Evolutionary conservation across 495 filamentous ascomycete species (phyloP).

Genomic region (Symbiotaphrina buchneri): DNA sequence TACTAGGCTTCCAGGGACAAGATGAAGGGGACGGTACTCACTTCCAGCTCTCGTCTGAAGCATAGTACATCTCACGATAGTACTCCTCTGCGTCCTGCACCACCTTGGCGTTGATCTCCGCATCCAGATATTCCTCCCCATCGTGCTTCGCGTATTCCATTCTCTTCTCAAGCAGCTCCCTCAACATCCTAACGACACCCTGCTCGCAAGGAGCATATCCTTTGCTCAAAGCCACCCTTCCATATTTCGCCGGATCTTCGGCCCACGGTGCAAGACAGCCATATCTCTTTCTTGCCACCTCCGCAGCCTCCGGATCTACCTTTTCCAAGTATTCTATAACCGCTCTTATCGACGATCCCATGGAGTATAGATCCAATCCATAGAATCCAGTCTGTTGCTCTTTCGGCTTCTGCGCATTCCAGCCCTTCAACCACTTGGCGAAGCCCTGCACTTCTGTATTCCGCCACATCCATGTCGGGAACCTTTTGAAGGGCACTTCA

Average conservation of each 20-base stretch:
- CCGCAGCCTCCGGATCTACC: slow-evolving; percentile 21
- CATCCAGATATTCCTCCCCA: slow-evolving; percentile 27
- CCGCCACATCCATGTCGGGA: slow-evolving; percentile 42
- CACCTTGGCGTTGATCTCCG: slow-evolving; percentile 30
- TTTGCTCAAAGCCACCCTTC: slow-evolving; percentile 19
- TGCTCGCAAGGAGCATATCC: slow-evolving; percentile 23
- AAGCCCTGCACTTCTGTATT: slow-evolving; percentile 30
- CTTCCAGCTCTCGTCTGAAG: slow-evolving; percentile 30
- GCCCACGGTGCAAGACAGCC: slow-evolving; percentile 25
- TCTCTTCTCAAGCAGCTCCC: slow-evolving; percentile 19
- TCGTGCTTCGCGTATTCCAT: slow-evolving; percentile 20
- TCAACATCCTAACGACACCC: slow-evolving; percentile 22
- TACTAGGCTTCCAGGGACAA: no score
- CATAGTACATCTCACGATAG: slow-evolving; percentile 36
- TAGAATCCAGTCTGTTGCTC: slow-evolving; percentile 24
- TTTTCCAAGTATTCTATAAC: slow-evolving; percentile 29
- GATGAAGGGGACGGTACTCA: no score
- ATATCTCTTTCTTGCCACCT: slow-evolving; percentile 22
- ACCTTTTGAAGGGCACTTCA: slow-evolving; percentile 24
- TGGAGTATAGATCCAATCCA: slow-evolving; percentile 30
- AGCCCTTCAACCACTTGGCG: slow-evolving; percentile 30
- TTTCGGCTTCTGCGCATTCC: slow-evolving; percentile 15
- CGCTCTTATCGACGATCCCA: slow-evolving; percentile 25
- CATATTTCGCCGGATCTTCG: slow-evolving; percentile 28
- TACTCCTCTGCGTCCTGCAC: slow-evolving; percentile 33